Evolutionary conservation across 129 eudicot genomes (phyloP).

Genomic region (Escallonia herrerae): DNA sequence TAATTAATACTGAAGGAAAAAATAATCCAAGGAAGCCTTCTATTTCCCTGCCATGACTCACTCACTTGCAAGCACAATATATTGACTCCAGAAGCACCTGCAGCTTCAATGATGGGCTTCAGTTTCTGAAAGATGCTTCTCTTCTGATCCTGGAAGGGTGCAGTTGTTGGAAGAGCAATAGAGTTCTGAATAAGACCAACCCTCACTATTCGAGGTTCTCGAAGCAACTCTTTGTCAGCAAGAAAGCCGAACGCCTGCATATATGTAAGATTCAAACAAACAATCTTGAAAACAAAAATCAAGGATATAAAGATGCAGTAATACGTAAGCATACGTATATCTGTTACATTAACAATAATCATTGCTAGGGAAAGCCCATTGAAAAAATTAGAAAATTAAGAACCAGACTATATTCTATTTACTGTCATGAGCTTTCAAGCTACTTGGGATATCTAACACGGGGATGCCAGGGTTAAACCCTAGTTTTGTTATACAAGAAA

Average conservation of each 20-base stretch:
- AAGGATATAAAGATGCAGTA: too few species aligned
- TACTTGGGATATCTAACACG: too few species aligned
- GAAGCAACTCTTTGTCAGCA: constrained; percentile 71
- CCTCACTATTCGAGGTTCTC: constrained; percentile 85
- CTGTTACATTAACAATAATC: too few species aligned
- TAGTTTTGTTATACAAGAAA: too few species aligned
- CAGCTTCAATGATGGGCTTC: constrained; percentile 86
- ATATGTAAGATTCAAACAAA: background rate
- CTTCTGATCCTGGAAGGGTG: constrained; percentile 64
- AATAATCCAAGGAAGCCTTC: background rate
- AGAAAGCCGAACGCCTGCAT: constrained; percentile 64
- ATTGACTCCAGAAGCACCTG: constrained; percentile 92
- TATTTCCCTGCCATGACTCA: constrained; percentile 24
- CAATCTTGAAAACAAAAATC: too few species aligned
- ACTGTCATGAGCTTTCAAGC: too few species aligned
- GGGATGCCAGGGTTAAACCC: too few species aligned
- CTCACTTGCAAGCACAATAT: constrained; percentile 91
- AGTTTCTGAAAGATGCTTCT: constrained; percentile 71
- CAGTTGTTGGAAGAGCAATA: constrained; percentile 70
- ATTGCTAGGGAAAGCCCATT: too few species aligned
- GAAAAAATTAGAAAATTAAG: too few species aligned
- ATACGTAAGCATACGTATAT: too few species aligned
- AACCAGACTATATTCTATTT: too few species aligned
- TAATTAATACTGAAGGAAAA: background rate
- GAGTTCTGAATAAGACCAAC: constrained; percentile 92